phyloP scores from a whole-genome alignment of 2,329 filamentous ascomycete genomes.

The Cercospora sesami region DNA sequence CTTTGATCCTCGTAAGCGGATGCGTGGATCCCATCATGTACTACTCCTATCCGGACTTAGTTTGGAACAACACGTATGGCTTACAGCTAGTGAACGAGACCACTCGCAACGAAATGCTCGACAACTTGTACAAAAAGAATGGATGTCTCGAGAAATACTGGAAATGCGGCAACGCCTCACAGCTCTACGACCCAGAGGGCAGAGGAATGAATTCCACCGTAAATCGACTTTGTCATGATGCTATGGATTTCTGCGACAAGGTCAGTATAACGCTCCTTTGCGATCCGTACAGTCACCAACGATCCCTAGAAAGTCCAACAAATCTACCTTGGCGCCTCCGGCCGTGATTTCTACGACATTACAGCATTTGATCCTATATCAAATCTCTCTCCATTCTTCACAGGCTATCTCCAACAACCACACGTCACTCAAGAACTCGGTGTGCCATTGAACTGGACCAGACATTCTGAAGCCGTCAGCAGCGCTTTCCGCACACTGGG shows the following conservation, averaged over 20 bases:
- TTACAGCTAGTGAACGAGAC: constrained; percentile 56
- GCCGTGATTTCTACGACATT: constrained; percentile 58
- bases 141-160: constrained; percentile 57
- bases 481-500: constrained; percentile 39
- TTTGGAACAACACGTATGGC: constrained; percentile 60
- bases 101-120: constrained; percentile 55
- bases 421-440: constrained; percentile 59
- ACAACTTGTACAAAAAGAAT: constrained; percentile 52
- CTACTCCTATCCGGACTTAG: constrained; percentile 50
- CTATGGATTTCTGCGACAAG: constrained; percentile 47
- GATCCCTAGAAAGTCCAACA: too few species aligned
- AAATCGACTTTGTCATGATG: constrained; percentile 46
- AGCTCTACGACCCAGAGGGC: constrained; percentile 52
- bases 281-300: too few species aligned
- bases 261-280: too few species aligned
- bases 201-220: constrained; percentile 42
- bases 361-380: neutral
- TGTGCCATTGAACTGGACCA: constrained; percentile 57
- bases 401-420: constrained; percentile 56
- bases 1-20: constrained; percentile 55
- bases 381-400: constrained; percentile 40
- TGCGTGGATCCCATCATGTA: constrained; percentile 55
- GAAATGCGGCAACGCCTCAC: constrained; percentile 46
- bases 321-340: too few species aligned
- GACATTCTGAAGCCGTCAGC: constrained; percentile 43